phyloP scores from a whole-genome alignment of 2,329 filamentous ascomycete genomes.

The Paecilomyces fulvus region DNA sequence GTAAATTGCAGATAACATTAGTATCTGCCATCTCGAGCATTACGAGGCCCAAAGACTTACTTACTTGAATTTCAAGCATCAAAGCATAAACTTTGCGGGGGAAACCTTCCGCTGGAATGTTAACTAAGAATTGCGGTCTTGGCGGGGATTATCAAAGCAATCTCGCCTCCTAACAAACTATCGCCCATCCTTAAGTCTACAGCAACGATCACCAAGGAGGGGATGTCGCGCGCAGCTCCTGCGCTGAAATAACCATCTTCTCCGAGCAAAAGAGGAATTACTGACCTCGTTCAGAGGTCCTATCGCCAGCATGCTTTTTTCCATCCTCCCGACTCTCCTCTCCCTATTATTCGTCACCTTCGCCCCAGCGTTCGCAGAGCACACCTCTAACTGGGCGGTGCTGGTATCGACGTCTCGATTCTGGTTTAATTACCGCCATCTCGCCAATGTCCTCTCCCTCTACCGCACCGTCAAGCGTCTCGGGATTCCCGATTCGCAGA shows the following conservation, averaged over 20 bases:
- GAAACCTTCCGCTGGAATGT: too few species aligned
- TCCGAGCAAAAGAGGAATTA: neutral
- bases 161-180: neutral
- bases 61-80: too few species aligned
- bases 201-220: neutral
- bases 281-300: neutral
- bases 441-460: slow-evolving; percentile 93
- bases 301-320: slow-evolving; percentile 18
- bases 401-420: slow-evolving; percentile 97
- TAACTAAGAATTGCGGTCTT: too few species aligned
- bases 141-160: neutral
- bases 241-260: neutral
- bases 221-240: neutral
- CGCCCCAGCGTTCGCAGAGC: slow-evolving; percentile 32
- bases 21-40: neutral
- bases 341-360: slow-evolving; percentile 15
- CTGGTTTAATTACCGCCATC: slow-evolving; percentile 99
- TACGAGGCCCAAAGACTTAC: slow-evolving; percentile 1
- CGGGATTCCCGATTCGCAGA: slow-evolving; percentile 95
- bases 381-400: slow-evolving; percentile 98
- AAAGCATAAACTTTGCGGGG: too few species aligned
- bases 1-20: neutral
- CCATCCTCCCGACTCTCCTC: slow-evolving; percentile 18
- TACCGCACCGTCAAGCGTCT: slow-evolving; percentile 97
- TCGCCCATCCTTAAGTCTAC: neutral